Evolutionary conservation across 805 yeast species (phyloP).

Genomic region (Pichia insulana): DNA sequence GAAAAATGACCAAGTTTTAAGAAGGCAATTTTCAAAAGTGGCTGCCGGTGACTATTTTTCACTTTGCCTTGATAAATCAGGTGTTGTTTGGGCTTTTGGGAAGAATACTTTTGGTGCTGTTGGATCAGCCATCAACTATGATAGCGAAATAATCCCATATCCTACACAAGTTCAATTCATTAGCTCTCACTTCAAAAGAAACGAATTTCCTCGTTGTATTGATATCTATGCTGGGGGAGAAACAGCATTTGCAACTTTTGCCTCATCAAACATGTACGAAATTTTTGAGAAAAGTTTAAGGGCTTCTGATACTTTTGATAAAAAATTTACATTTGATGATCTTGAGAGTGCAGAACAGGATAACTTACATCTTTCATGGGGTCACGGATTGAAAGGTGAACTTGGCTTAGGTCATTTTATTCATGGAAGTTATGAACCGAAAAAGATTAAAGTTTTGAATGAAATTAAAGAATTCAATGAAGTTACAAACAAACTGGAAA

Average conservation of each 20-base stretch:
- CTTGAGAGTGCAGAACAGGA: conserved; percentile 19
- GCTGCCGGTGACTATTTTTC: conserved; percentile 73
- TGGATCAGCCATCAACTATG: conserved; percentile 58
- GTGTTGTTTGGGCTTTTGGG: conserved; percentile 80
- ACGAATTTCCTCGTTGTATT: conserved; percentile 37
- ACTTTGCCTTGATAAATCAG: conserved; percentile 57
- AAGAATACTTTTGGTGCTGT: conserved; percentile 78
- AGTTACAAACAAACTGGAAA: conserved; percentile 29
- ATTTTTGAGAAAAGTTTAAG: conserved; percentile 26
- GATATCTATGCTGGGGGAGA: conserved; percentile 65
- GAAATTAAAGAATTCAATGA: conserved; percentile 51
- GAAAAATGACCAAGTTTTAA: conserved; percentile 19
- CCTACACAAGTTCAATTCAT: conserved; percentile 50
- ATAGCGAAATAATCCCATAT: conserved; percentile 58
- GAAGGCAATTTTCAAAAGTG: conserved; percentile 45
- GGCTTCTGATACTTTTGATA: conserved; percentile 6
- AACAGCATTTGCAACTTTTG: conserved; percentile 45
- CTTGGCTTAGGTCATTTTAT: conserved; percentile 69
- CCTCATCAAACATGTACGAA: conserved; percentile 28
- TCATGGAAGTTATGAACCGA: conserved; percentile 66
- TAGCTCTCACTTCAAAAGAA: conserved; percentile 30
- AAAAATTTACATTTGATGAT: conserved; percentile 10
- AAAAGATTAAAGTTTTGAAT: conserved; percentile 41
- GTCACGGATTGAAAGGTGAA: conserved; percentile 81
- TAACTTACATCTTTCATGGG: conserved; percentile 52